These are phyloP conservation scores for Plenodomus biglobosus DNA, from an alignment of 2,329 filamentous ascomycete genomes.

Conservation along the genomic window DNA sequence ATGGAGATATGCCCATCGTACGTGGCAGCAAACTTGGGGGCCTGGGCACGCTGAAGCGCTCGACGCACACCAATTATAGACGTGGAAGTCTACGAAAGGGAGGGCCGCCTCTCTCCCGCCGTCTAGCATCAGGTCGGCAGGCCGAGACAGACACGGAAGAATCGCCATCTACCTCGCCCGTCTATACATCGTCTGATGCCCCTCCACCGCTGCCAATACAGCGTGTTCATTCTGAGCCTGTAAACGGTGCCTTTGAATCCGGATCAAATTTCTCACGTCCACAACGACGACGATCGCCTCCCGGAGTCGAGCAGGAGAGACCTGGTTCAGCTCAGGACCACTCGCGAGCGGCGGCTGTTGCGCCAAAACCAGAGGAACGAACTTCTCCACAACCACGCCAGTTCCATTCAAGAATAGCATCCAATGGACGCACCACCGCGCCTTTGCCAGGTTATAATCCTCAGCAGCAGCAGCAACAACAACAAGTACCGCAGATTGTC, in stretches of 20 bases:
- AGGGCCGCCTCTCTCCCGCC: slow-evolving; percentile 72
- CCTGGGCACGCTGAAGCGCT: slow-evolving; percentile 78
- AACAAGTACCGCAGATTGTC: slow-evolving; percentile 59
- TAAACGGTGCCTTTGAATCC: slow-evolving; percentile 41
- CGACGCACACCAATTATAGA: slow-evolving; percentile 88
- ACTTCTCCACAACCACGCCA: slow-evolving; percentile 46
- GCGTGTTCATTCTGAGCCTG: slow-evolving; percentile 71
- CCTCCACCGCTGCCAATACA: slow-evolving; percentile 50
- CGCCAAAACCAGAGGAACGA: slow-evolving; percentile 35
- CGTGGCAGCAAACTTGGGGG: slow-evolving; percentile 72
- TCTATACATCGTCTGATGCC: slow-evolving; percentile 45
- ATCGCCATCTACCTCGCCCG: slow-evolving; percentile 53
- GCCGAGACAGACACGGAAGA: slow-evolving; percentile 63
- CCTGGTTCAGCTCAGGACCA: slow-evolving; percentile 32
- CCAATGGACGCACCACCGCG: slow-evolving; percentile 59
- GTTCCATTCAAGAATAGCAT: slow-evolving; percentile 60
- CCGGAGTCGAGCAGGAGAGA: slow-evolving; percentile 19
- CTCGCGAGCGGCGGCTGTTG: slow-evolving; percentile 17
- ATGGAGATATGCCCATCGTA: slow-evolving; percentile 77
- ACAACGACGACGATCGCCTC: slow-evolving; percentile 33
- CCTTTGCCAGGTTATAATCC: slow-evolving; percentile 52
- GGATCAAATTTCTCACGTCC: slow-evolving; percentile 64
- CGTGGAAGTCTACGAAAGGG: slow-evolving; percentile 84
- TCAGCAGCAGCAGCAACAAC: slow-evolving; percentile 10
- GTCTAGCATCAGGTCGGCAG: slow-evolving; percentile 60